These are phyloP conservation scores for Nothophoma quercina DNA, from an alignment of 2,329 filamentous ascomycete genomes.

Conservation along the genomic window DNA sequence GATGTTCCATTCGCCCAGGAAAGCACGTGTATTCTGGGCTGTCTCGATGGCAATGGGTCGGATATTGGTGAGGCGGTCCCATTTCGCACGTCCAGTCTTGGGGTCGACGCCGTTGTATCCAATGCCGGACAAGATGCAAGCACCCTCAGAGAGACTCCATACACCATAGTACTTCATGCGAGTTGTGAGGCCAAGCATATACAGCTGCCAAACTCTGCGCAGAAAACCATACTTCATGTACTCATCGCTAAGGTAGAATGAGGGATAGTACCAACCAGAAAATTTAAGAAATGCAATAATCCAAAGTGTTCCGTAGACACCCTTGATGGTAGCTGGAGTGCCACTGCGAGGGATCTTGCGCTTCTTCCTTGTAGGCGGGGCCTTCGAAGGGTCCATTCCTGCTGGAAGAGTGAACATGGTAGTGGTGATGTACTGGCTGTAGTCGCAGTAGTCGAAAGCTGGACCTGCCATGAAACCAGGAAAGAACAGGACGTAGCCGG, in stretches of 20 bases:
- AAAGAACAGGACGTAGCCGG: slow-evolving; percentile 94
- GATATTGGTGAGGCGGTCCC: slow-evolving; percentile 91
- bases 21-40: slow-evolving; percentile 92
- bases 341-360: slow-evolving; percentile 91
- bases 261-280: slow-evolving; percentile 69
- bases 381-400: slow-evolving; percentile 82
- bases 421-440: slow-evolving; percentile 89
- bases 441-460: slow-evolving; percentile 94
- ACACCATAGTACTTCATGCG: slow-evolving; percentile 97
- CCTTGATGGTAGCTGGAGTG: slow-evolving; percentile 82
- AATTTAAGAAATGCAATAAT: slow-evolving; percentile 80
- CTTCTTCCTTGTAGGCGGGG: slow-evolving; percentile 85
- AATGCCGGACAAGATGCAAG: slow-evolving; percentile 91
- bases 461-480: slow-evolving; percentile 88
- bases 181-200: slow-evolving; percentile 82
- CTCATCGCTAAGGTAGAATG: slow-evolving; percentile 68
- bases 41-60: slow-evolving; percentile 84
- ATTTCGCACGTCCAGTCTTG: slow-evolving; percentile 82
- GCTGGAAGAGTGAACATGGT: slow-evolving; percentile 90
- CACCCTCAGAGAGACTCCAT: slow-evolving; percentile 90
- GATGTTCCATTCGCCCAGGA: slow-evolving; percentile 95
- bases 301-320: slow-evolving; percentile 76
- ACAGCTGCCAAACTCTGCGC: slow-evolving; percentile 77
- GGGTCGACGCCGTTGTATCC: slow-evolving; percentile 94
- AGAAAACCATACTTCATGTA: slow-evolving; percentile 74